These are phyloP conservation scores for Apophysomyces ossiformis DNA, from an alignment of 371 early-diverging fungal species.

Conservation along the genomic window DNA sequence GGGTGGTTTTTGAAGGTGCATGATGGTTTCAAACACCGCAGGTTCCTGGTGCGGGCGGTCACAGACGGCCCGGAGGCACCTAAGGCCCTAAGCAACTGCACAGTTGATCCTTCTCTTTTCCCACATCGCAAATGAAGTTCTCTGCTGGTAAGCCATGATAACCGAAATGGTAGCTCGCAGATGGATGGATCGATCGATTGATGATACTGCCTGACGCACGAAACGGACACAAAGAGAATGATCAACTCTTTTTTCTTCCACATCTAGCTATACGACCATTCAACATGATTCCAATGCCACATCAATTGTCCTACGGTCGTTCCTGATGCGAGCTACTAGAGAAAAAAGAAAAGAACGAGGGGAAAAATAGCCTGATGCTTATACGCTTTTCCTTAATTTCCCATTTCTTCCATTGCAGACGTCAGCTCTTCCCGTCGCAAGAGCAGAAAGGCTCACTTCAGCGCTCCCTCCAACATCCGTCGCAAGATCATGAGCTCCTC, in stretches of 20 bases:
- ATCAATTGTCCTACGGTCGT: neutral
- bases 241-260: neutral
- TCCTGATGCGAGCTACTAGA: slow-evolving; percentile 5
- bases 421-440: slow-evolving; percentile 95
- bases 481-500: slow-evolving; percentile 95
- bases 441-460: slow-evolving; percentile 98
- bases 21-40: too few species aligned
- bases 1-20: too few species aligned
- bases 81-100: neutral
- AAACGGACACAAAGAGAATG: slow-evolving; percentile 2
- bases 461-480: slow-evolving; percentile 92
- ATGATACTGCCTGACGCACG: slow-evolving; percentile 17
- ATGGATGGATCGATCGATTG: slow-evolving; percentile 30
- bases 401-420: slow-evolving; percentile 45
- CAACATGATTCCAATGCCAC: neutral
- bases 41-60: too few species aligned
- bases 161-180: slow-evolving; percentile 14
- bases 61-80: neutral
- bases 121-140: slow-evolving; percentile 16
- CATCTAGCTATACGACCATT: neutral
- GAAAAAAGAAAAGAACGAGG: neutral
- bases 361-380: neutral
- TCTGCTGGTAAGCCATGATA: slow-evolving; percentile 11
- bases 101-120: slow-evolving; percentile 11
- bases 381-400: neutral